These are phyloP conservation scores for Musa beccarii DNA, from an alignment of 176 grass and related monocot species.

Conservation along the genomic window DNA sequence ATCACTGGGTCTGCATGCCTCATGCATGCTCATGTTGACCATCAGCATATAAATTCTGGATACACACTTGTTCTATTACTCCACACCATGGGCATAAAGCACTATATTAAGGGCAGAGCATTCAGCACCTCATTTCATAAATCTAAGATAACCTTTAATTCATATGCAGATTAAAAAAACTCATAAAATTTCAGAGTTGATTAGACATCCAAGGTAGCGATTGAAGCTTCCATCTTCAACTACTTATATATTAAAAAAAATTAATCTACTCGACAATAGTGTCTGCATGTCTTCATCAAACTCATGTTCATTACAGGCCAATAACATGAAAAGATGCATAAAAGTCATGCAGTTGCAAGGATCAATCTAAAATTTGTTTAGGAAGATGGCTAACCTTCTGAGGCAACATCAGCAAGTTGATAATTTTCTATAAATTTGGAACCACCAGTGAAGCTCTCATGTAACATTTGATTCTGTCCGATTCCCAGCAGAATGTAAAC, in stretches of 20 bases:
- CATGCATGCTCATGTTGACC: not conserved
- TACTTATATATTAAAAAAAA: not conserved
- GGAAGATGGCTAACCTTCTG: constrained; percentile 32
- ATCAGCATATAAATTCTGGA: not conserved
- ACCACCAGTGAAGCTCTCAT: constrained; percentile 18
- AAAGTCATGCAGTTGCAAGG: not conserved
- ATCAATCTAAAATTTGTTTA: not conserved
- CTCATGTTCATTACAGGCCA: not conserved
- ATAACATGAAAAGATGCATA: not conserved
- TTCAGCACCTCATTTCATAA: not conserved
- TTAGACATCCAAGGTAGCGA: not conserved
- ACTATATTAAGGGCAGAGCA: too few relatives aligned
- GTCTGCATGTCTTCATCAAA: not conserved
- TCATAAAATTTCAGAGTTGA: not conserved
- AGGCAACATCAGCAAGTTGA: constrained; percentile 31
- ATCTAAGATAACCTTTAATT: not conserved
- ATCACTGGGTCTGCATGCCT: not conserved
- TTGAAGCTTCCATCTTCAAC: not conserved
- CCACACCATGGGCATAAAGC: too few relatives aligned
- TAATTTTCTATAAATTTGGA: constrained; percentile 13
- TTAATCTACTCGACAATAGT: not conserved
- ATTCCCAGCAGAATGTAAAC: constrained; percentile 27
- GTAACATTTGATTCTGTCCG: constrained; percentile 52
- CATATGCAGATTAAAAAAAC: not conserved
- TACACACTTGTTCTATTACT: not conserved